Percentiles rank a stretch among this genome's conserved stretches.
Conservation (phyloP, 192 early-diverging fungal species). For the Chytriomyces confervae region DNA sequence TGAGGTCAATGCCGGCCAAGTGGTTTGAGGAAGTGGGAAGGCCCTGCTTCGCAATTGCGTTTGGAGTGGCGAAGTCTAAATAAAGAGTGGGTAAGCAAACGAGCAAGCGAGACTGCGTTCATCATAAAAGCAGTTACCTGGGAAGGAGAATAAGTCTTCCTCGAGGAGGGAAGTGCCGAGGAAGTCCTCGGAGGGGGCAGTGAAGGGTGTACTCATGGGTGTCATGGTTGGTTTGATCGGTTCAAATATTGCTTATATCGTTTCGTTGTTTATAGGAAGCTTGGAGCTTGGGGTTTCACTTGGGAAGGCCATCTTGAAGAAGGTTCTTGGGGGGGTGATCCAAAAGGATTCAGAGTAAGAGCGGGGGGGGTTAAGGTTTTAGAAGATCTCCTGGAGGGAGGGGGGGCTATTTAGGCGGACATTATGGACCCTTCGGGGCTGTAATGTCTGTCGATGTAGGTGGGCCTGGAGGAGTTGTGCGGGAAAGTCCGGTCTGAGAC, state of each 20-base stretch:
- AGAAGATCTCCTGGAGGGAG: slow-evolving; percentile 8
- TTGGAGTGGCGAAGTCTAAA: not conserved
- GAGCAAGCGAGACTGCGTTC: not conserved
- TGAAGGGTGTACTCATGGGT: not conserved
- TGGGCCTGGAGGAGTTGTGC: not conserved
- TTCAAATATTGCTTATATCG: not conserved
- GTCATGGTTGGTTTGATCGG: slow-evolving; percentile 22
- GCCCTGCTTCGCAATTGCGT: not conserved
- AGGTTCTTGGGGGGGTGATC: slow-evolving; percentile 5
- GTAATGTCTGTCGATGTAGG: not conserved
- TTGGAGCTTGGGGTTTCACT: slow-evolving; percentile 7
- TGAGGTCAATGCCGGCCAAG: slow-evolving; percentile 6
- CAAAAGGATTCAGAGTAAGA: slow-evolving; percentile 26
- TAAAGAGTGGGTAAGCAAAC: not conserved
- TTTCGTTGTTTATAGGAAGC: slow-evolving; percentile 19
- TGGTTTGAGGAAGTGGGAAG: not conserved
- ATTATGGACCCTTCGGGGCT: slow-evolving; percentile 13
- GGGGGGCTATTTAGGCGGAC: slow-evolving; percentile 31
- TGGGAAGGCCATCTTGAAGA: slow-evolving; percentile 33
- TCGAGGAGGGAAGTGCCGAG: slow-evolving; percentile 27
- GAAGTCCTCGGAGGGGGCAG: not conserved
- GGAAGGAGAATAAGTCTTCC: slow-evolving; percentile 28
- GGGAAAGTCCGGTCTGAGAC: too few relatives aligned
- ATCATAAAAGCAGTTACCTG: not conserved
- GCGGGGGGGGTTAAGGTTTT: slow-evolving; percentile 11